These are phyloP conservation scores for Cladobotryum protrusum DNA, from an alignment of 2,329 filamentous ascomycete genomes.

Conservation along the genomic window DNA sequence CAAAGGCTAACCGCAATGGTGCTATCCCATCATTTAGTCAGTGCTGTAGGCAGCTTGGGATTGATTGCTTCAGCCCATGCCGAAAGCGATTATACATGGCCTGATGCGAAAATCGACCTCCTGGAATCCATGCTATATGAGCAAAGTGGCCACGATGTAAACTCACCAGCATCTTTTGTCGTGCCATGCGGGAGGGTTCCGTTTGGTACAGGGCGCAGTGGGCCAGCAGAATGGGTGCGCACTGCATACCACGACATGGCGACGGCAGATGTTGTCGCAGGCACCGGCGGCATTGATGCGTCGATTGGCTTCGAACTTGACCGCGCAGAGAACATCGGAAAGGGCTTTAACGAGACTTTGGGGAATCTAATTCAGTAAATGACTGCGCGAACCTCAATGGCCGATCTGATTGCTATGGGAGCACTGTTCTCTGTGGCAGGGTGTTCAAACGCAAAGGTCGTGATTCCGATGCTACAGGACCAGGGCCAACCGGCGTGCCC, in stretches of 20 bases:
- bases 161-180: constrained; percentile 11
- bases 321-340: constrained; percentile 23
- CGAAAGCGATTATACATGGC: constrained; percentile 9
- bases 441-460: constrained; percentile 4
- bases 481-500: constrained; percentile 12
- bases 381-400: constrained; percentile 16
- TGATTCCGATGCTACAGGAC: constrained; percentile 12
- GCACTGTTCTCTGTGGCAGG: constrained; percentile 10
- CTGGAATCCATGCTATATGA: constrained; percentile 13
- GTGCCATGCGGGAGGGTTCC: constrained; percentile 10
- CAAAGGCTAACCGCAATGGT: too few relatives aligned
- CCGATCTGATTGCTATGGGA: constrained; percentile 21
- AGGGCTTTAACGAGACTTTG: constrained; percentile 25
- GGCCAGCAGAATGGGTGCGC: constrained; percentile 26
- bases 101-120: constrained; percentile 9
- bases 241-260: constrained; percentile 27
- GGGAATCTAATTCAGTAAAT: constrained; percentile 20
- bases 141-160: constrained; percentile 11
- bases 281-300: constrained; percentile 25
- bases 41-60: too few relatives aligned
- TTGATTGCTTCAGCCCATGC: constrained; percentile 7
- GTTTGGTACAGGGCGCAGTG: constrained; percentile 10
- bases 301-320: constrained; percentile 26
- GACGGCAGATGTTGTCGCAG: constrained; percentile 21
- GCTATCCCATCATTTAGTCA: too few relatives aligned